Evolutionary conservation across 2,329 filamentous ascomycete genomes (phyloP).

Genomic region (Arachnomyces sp.): DNA sequence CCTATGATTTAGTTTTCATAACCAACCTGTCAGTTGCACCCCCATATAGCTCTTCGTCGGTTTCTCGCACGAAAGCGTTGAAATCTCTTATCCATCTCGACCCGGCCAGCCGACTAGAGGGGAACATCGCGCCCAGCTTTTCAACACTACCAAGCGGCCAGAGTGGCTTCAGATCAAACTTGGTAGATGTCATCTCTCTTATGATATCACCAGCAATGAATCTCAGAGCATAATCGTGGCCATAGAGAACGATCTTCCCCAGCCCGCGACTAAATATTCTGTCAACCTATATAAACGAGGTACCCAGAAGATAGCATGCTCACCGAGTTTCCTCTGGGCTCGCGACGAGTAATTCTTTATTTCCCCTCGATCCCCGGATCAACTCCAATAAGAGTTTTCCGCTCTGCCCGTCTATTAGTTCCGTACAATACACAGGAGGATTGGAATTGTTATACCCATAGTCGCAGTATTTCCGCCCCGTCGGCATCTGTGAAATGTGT

Average conservation of each 20-base stretch:
- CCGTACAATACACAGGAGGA: neutral
- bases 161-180: slow-evolving; percentile 3
- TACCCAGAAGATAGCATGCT: too few species aligned
- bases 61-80: too few species aligned
- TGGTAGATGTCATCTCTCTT: slow-evolving; percentile 7
- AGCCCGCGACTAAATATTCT: slow-evolving; percentile 6
- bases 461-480: slow-evolving; percentile 4
- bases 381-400: slow-evolving; percentile 20
- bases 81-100: too few species aligned
- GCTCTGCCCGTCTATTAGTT: slow-evolving; percentile 14
- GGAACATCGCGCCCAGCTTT: neutral
- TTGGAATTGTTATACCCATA: slow-evolving; percentile 14
- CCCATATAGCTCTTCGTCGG: too few species aligned
- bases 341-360: slow-evolving; percentile 2
- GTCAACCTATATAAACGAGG: neutral
- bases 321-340: slow-evolving; percentile 3
- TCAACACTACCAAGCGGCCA: slow-evolving; percentile 5
- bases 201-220: slow-evolving; percentile 17
- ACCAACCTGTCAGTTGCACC: too few species aligned
- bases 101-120: neutral
- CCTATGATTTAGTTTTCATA: too few species aligned
- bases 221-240: slow-evolving; percentile 12
- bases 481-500: slow-evolving; percentile 4
- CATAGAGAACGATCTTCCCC: slow-evolving; percentile 8
- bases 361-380: slow-evolving; percentile 9